Evolutionary conservation across 345 rosid species (phyloP).

Genomic region (Turnera subulata): DNA sequence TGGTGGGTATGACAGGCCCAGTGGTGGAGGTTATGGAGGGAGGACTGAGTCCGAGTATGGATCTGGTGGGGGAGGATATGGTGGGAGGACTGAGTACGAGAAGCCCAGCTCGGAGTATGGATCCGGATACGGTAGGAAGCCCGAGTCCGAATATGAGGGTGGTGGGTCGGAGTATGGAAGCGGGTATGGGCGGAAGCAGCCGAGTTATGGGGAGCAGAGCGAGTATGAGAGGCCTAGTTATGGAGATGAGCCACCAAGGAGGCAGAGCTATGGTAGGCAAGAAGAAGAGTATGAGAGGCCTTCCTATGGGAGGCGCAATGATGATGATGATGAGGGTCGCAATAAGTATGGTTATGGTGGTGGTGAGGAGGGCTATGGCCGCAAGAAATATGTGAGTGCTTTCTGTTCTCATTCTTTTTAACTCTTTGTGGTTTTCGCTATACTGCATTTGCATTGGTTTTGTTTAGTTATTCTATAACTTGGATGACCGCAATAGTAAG

Average conservation of each 20-base stretch:
- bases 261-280: slow-evolving; percentile 34
- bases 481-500: no score
- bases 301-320: slow-evolving; percentile 38
- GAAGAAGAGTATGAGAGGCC: slow-evolving; percentile 37
- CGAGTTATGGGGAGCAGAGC: slow-evolving; percentile 23
- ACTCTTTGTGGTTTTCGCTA: background rate
- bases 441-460: no score
- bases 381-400: slow-evolving; percentile 74
- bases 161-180: no score
- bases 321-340: slow-evolving; percentile 44
- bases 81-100: slow-evolving; percentile 7
- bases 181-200: slow-evolving; percentile 23
- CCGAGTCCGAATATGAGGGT: slow-evolving; percentile 10
- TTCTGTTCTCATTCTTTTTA: background rate
- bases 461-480: no score
- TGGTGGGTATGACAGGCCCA: slow-evolving; percentile 32
- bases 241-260: slow-evolving; percentile 13
- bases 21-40: slow-evolving; percentile 32
- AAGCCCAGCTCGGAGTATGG: slow-evolving; percentile 16
- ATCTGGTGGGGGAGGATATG: background rate
- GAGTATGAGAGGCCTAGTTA: slow-evolving; percentile 15
- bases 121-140: slow-evolving; percentile 26
- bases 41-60: slow-evolving; percentile 23
- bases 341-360: slow-evolving; percentile 38
- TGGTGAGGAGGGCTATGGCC: slow-evolving; percentile 65